Evolutionary conservation across 1,139 yeast genomes (phyloP).

Genomic region (Wickerhamomyces sp.): DNA sequence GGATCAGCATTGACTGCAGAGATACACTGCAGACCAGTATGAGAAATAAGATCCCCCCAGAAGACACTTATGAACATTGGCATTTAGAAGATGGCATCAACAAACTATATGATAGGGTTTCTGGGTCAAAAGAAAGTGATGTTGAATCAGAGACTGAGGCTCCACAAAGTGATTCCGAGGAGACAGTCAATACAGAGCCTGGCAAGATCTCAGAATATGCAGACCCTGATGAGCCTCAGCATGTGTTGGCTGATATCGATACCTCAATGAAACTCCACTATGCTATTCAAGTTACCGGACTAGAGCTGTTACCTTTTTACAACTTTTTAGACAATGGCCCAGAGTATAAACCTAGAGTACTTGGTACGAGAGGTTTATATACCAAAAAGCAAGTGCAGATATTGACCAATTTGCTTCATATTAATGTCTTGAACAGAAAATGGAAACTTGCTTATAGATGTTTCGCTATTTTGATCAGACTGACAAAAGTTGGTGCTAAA

Average conservation of each 20-base stretch:
- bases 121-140: constrained; percentile 1
- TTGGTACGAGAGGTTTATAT: constrained; percentile 14
- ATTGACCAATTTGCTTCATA: constrained; percentile 19
- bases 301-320: constrained; percentile 26
- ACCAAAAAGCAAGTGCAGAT: constrained; percentile 17
- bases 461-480: constrained; percentile 40
- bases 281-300: constrained; percentile 19
- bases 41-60: constrained; percentile 7
- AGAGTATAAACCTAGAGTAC: constrained; percentile 7
- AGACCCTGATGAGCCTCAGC: too few species aligned
- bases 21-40: neutral
- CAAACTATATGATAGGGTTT: neutral
- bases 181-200: neutral
- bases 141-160: constrained; percentile 2
- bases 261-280: neutral
- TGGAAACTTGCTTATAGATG: constrained; percentile 53
- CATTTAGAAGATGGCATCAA: constrained; percentile 12
- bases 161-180: constrained; percentile 3
- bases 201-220: too few species aligned
- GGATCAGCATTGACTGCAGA: neutral
- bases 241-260: neutral
- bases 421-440: constrained; percentile 39
- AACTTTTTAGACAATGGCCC: neutral
- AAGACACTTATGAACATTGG: constrained; percentile 22
- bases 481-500: too few species aligned